phyloP scores from a whole-genome alignment of 2,329 filamentous ascomycete species.

The Pestalotiopsis sp. region DNA sequence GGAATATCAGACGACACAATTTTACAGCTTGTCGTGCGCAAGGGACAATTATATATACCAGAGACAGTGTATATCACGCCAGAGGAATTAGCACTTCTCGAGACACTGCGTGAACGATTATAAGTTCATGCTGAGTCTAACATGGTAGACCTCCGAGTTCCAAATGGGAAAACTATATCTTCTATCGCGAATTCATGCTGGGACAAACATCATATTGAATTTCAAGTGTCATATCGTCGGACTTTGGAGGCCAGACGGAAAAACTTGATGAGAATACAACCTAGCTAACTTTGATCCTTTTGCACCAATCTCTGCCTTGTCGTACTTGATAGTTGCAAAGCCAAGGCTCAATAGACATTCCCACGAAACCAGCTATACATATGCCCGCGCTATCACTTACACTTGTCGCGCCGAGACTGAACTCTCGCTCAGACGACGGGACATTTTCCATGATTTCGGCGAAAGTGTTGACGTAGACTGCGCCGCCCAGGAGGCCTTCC shows the following conservation, averaged over 20 bases:
- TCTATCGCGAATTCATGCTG: too few species aligned
- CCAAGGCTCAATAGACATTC: conserved; percentile 79
- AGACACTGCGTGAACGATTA: conserved; percentile 8
- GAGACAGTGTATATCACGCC: conserved; percentile 1
- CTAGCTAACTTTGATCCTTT: conserved; percentile 49
- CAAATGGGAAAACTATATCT: too few species aligned
- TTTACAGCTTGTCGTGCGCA: background rate
- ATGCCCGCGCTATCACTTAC: conserved; percentile 93
- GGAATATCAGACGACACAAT: background rate
- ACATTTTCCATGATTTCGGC: conserved; percentile 89
- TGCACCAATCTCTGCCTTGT: conserved; percentile 78
- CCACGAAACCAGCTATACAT: conserved; percentile 81
- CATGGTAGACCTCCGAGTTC: too few species aligned
- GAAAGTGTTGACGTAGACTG: conserved; percentile 96
- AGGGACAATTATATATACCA: background rate
- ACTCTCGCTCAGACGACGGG: conserved; percentile 78
- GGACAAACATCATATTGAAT: too few species aligned
- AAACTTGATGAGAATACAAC: background rate
- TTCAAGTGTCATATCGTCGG: too few species aligned
- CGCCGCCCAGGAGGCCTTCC: conserved; percentile 88
- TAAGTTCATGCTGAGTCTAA: background rate
- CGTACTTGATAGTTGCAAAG: conserved; percentile 83
- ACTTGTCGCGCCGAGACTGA: conserved; percentile 85
- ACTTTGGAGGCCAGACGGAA: too few species aligned
- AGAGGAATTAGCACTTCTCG: conserved; percentile 9